phyloP scores from a whole-genome alignment of 305 asterid species.

The Caryopteris hybrid region DNA sequence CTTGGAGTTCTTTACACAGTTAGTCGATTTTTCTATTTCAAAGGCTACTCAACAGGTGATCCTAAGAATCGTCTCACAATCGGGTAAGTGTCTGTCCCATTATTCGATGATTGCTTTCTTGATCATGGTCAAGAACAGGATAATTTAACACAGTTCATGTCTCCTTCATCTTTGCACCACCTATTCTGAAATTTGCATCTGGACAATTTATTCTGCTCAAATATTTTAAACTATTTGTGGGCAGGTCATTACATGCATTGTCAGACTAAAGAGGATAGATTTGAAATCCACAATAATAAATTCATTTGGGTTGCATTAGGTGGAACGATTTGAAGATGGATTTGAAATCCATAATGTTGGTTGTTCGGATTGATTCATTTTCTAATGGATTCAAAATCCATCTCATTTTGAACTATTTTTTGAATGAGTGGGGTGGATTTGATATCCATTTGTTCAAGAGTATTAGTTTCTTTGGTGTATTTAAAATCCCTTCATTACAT shows the following conservation, averaged over 20 bases:
- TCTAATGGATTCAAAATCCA: too few species aligned
- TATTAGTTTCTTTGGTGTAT: too few species aligned
- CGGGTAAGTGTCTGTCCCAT: conserved; percentile 41
- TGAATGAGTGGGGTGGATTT: too few species aligned
- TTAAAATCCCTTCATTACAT: too few species aligned
- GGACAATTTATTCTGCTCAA: background rate
- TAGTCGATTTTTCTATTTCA: conserved; percentile 70
- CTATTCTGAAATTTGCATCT: background rate
- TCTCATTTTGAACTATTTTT: too few species aligned
- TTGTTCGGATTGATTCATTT: too few species aligned
- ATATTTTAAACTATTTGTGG: background rate
- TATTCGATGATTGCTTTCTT: background rate
- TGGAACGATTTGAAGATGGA: too few species aligned
- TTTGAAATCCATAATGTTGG: too few species aligned
- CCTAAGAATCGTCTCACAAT: conserved; percentile 56
- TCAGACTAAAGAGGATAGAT: background rate
- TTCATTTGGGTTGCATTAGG: background rate
- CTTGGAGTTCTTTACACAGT: conserved; percentile 46
- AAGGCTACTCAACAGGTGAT: conserved; percentile 71
- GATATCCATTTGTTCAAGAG: too few species aligned
- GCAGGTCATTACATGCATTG: background rate
- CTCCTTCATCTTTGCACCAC: background rate
- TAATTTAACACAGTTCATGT: background rate
- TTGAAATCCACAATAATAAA: background rate
- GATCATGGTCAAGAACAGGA: background rate